These are phyloP conservation scores for Myriangium duriaei DNA, from an alignment of 2,329 filamentous ascomycete genomes.

Conservation along the genomic window DNA sequence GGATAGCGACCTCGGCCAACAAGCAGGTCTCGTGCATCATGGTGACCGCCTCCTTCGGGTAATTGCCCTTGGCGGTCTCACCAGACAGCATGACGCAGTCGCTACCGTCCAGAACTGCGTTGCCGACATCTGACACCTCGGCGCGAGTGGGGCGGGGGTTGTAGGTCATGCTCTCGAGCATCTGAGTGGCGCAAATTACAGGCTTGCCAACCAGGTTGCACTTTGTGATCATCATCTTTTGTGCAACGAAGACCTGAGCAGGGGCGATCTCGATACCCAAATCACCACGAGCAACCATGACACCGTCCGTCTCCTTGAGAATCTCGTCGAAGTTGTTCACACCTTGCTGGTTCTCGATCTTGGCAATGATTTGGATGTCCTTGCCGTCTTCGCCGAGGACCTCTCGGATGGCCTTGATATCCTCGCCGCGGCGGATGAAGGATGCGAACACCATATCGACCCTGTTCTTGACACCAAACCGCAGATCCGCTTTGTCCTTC, in stretches of 20 bases:
- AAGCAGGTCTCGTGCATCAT: conserved; percentile 99
- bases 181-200: conserved; percentile 97
- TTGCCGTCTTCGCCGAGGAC: conserved; percentile 85
- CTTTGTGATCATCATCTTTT: conserved; percentile 99
- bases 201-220: conserved; percentile 99
- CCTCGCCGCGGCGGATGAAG: conserved; percentile 88
- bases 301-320: conserved; percentile 87
- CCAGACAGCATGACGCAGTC: conserved; percentile 99
- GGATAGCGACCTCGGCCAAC: conserved; percentile 92
- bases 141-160: conserved; percentile 96
- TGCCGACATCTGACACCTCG: conserved; percentile 96
- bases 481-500: conserved; percentile 91
- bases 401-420: conserved; percentile 84
- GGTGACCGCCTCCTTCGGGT: conserved; percentile 79
- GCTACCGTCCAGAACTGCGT: conserved; percentile 91
- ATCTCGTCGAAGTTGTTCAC: conserved; percentile 99
- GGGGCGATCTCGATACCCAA: conserved; percentile 97
- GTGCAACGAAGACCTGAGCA: conserved; percentile 94
- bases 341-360: conserved; percentile 99
- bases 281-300: conserved; percentile 99
- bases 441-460: conserved; percentile 99
- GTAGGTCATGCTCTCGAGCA: conserved; percentile 99
- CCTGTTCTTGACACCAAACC: conserved; percentile 94
- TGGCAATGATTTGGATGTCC: conserved; percentile 98
- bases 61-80: conserved; percentile 95